Evolutionary conservation across 768 basidiomycete species (phyloP), one percentile per base, ranked within the genome.

Genomic region (Stropharia rugosoannulata): DNA sequence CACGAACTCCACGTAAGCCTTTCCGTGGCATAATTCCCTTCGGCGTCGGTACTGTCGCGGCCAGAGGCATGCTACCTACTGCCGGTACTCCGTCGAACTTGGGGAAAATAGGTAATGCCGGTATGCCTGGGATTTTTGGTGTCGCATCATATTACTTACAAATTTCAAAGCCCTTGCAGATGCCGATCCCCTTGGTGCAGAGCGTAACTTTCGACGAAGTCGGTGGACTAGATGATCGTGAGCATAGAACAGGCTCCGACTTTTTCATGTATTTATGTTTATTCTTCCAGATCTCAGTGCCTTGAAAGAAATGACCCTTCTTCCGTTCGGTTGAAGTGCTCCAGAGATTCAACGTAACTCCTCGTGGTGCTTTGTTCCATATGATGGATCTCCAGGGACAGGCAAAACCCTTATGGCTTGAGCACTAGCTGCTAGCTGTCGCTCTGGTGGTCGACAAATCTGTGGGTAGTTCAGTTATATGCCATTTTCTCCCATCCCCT

Each of bases 381-480:
- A n/a, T n/a, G n/a, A 98, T 66, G 97, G 97, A 13, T 97, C 97
- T 9, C 97, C 97, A 0, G 97, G 97, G n/a, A 99, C 97, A 0
- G 97, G 97, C 45, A 95, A 95, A 72, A 99, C 97, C 0, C 0
- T n/a, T n/a, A 75, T 99, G 12, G 97, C 97, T 0, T 79, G 97
- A 56, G 97, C 97, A 3, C 78, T 99, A 5, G 96, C 97, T 1
- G 92, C 96, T 0, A 96, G 90, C 58, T 95, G 92, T 68, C 84
- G 90, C 35, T 86, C 88, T 0, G 86, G 90, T 36, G 94, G 93
- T 40, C 87, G 89, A 57, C 86, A 89, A 62, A 94, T 98, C 45
- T 89, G 94, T 95, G 68, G 48, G 91, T 79, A 10, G 45, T 15
- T 16, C 18, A 16, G 12, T 2, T 41, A 25, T 4, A 4, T n/a